phyloP scores from a whole-genome alignment of 768 basidiomycete species.

The Amanita polypyramis region DNA sequence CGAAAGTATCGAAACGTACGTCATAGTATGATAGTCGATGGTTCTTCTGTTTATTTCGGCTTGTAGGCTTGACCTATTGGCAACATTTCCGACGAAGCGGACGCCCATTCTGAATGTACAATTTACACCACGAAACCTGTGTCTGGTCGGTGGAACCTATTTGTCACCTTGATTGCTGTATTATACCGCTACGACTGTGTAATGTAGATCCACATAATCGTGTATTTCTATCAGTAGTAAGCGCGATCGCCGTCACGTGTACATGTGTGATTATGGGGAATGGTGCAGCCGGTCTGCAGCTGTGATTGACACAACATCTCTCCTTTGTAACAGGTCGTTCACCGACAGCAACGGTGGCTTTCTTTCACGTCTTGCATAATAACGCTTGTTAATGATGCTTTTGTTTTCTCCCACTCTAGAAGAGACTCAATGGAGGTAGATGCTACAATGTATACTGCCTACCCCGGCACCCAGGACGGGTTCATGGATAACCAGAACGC shows the following conservation, averaged over 20 bases:
- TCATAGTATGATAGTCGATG: slow-evolving; percentile 6
- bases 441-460: slow-evolving; percentile 11
- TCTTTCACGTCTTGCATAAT: background rate
- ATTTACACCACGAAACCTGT: slow-evolving; percentile 91
- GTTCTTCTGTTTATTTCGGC: slow-evolving; percentile 7
- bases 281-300: background rate
- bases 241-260: slow-evolving; percentile 1
- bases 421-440: slow-evolving; percentile 40
- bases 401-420: slow-evolving; percentile 10
- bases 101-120: slow-evolving; percentile 90
- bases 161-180: slow-evolving; percentile 45
- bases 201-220: background rate
- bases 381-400: background rate
- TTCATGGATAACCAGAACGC: background rate
- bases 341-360: background rate
- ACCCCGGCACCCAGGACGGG: slow-evolving; percentile 7
- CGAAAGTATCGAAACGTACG: slow-evolving; percentile 65
- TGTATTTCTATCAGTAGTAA: slow-evolving; percentile 4
- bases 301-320: background rate
- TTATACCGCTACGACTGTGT: background rate
- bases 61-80: slow-evolving; percentile 68
- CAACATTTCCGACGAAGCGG: slow-evolving; percentile 92
- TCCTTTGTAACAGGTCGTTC: background rate
- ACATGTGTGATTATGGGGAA: slow-evolving; percentile 2
- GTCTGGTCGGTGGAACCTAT: slow-evolving; percentile 75